phyloP scores from a whole-genome alignment of 2,329 filamentous ascomycete genomes.

The Saccharata proteae region DNA sequence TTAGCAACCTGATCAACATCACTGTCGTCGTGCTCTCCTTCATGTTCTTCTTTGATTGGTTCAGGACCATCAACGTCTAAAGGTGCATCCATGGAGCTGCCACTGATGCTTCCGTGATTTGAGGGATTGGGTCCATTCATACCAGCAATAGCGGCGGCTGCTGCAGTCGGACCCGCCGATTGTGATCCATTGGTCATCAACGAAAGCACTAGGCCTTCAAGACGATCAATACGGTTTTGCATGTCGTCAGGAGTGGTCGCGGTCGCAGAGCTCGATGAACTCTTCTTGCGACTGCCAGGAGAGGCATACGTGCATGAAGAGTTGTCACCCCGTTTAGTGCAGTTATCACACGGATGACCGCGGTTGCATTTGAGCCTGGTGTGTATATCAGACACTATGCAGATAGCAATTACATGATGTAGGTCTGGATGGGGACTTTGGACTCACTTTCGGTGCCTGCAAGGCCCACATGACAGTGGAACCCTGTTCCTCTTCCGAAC shows the following conservation, averaged over 20 bases:
- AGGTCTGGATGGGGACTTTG: not conserved
- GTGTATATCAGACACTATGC: constrained; percentile 8
- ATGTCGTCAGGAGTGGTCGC: constrained; percentile 75
- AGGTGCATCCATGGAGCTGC: constrained; percentile 24
- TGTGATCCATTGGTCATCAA: constrained; percentile 82
- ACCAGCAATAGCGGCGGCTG: constrained; percentile 42
- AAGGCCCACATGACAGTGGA: constrained; percentile 82
- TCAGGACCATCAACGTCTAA: constrained; percentile 48
- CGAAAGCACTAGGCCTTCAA: constrained; percentile 83
- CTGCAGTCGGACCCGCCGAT: constrained; percentile 45
- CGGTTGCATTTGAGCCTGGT: constrained; percentile 80
- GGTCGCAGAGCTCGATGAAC: constrained; percentile 38
- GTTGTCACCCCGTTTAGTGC: constrained; percentile 74
- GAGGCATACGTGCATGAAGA: constrained; percentile 74
- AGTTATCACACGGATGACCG: constrained; percentile 84
- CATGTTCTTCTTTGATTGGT: constrained; percentile 38
- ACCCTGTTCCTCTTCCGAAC: constrained; percentile 87
- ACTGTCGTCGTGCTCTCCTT: constrained; percentile 40
- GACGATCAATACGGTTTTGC: constrained; percentile 93
- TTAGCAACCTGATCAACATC: constrained; percentile 45
- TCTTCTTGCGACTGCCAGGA: constrained; percentile 60
- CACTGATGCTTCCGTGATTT: constrained; percentile 24
- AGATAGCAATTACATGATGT: too few relatives aligned
- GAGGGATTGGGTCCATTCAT: constrained; percentile 15
- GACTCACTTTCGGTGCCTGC: constrained; percentile 75